These are phyloP conservation scores for Mycena haematopus DNA, from an alignment of 768 basidiomycete species.

Conservation along the genomic window DNA sequence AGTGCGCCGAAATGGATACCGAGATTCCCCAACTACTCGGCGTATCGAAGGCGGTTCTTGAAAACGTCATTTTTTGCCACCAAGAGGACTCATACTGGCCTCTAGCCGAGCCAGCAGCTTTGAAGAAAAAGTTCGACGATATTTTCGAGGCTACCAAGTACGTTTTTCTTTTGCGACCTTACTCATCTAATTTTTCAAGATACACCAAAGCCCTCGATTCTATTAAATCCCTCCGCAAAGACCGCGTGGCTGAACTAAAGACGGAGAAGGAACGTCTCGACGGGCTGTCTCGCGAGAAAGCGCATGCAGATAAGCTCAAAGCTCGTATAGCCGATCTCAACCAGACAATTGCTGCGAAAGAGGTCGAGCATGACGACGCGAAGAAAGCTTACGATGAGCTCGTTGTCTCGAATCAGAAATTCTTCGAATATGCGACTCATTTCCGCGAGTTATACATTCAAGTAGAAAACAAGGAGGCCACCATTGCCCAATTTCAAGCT, in stretches of 20 bases:
- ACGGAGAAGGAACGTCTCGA: conserved; percentile 89
- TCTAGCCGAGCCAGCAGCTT: conserved; percentile 82
- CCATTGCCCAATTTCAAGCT: conserved; percentile 63
- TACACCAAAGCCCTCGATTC: conserved; percentile 97
- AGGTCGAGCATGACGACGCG: conserved; percentile 75
- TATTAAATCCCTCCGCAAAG: conserved; percentile 90
- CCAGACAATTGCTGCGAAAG: conserved; percentile 67
- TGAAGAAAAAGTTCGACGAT: conserved; percentile 99
- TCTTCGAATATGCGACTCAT: conserved; percentile 82
- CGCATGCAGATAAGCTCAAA: conserved; percentile 84
- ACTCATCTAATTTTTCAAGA: conserved; percentile 45
- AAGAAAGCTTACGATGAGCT: conserved; percentile 69
- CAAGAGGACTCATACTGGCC: conserved; percentile 99
- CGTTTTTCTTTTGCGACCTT: conserved; percentile 25
- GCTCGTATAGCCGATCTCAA: conserved; percentile 67
- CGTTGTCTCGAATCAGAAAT: conserved; percentile 73
- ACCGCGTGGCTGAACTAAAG: conserved; percentile 88
- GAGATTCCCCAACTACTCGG: conserved; percentile 95
- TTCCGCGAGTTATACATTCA: conserved; percentile 86
- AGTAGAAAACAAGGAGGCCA: conserved; percentile 66
- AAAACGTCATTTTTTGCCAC: conserved; percentile 99
- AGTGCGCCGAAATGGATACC: conserved; percentile 94
- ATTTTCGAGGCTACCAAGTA: conserved; percentile 98
- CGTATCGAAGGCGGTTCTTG: conserved; percentile 96
- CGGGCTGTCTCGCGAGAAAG: conserved; percentile 80